A percentile compares a stretch with the other conserved stretches of the same genome.
Conservation (phyloP, 192 early-diverging fungal species). For the Coemansia sp. region DNA sequence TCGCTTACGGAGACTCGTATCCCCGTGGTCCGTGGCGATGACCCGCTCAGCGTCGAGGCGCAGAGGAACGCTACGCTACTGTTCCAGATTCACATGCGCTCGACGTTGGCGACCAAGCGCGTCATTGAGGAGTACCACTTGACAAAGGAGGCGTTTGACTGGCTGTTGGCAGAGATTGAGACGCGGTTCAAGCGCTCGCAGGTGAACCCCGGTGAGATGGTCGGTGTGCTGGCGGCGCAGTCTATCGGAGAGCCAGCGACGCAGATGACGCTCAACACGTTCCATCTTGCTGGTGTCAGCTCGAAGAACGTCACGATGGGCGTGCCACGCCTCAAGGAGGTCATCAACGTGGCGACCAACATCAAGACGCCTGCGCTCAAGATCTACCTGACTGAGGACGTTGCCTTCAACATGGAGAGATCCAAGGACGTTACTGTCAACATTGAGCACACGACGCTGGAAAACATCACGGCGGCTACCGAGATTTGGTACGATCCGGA, state of each 20-base stretch:
- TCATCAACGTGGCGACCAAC: conserved; percentile 97
- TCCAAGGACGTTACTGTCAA: conserved; percentile 87
- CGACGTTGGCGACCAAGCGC: conserved; percentile 75
- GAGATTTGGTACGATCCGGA: conserved; percentile 99
- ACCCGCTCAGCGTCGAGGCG: conserved; percentile 79
- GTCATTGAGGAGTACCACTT: conserved; percentile 91
- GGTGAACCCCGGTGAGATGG: conserved; percentile 96
- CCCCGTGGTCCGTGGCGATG: conserved; percentile 81
- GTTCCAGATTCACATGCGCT: conserved; percentile 84
- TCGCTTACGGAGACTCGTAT: conserved; percentile 68
- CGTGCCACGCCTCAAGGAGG: conserved; percentile 98
- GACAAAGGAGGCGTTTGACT: conserved; percentile 85
- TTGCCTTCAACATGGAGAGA: conserved; percentile 67
- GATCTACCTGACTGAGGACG: conserved; percentile 70
- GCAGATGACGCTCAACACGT: conserved; percentile 99
- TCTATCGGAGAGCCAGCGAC: conserved; percentile 99
- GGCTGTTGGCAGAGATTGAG: conserved; percentile 92
- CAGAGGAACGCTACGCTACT: conserved; percentile 92
- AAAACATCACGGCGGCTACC: conserved; percentile 73
- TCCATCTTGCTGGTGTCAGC: conserved; percentile 98
- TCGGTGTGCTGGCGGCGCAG: conserved; percentile 95
- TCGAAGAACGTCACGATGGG: conserved; percentile 97
- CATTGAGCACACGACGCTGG: conserved; percentile 91
- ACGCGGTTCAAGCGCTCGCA: conserved; percentile 85
- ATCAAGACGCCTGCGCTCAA: conserved; percentile 90